Percentiles rank a stretch among this genome's conserved stretches.
phyloP scores from a whole-genome alignment of 2,329 filamentous ascomycete species.

The Penicillium rolfsii region DNA sequence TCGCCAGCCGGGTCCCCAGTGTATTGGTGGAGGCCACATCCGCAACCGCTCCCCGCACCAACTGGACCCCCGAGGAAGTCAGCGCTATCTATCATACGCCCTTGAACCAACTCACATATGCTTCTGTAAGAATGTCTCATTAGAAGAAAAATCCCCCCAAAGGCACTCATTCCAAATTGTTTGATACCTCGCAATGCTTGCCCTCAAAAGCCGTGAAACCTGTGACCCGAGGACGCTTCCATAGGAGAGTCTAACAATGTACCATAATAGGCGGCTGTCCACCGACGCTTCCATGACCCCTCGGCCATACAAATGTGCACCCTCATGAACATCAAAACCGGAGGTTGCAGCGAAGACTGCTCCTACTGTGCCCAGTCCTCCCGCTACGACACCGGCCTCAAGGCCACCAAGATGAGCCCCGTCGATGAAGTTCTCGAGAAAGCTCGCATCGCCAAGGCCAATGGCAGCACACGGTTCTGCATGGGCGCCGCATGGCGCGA shows the following conservation, averaged over 20 bases:
- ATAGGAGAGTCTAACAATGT: slow-evolving; percentile 8
- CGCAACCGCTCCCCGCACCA: slow-evolving; percentile 60
- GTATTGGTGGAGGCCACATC: slow-evolving; percentile 42
- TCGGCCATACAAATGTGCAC: slow-evolving; percentile 88
- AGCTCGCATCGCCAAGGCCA: slow-evolving; percentile 75
- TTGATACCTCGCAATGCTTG: neutral
- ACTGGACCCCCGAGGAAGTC: slow-evolving; percentile 83
- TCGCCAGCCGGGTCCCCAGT: slow-evolving; percentile 36
- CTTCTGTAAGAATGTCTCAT: slow-evolving; percentile 59
- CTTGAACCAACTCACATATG: slow-evolving; percentile 75
- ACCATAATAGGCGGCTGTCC: slow-evolving; percentile 66
- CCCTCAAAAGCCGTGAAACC: slow-evolving; percentile 9
- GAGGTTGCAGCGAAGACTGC: slow-evolving; percentile 89
- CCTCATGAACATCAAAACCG: slow-evolving; percentile 95
- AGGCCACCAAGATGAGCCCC: slow-evolving; percentile 76
- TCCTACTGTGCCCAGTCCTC: slow-evolving; percentile 91
- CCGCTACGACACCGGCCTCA: slow-evolving; percentile 74
- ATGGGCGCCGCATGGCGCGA: slow-evolving; percentile 95
- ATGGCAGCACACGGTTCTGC: slow-evolving; percentile 88
- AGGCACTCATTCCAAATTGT: neutral
- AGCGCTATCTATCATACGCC: slow-evolving; percentile 79
- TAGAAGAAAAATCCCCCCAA: neutral
- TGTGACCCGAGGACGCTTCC: neutral
- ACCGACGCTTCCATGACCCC: slow-evolving; percentile 83
- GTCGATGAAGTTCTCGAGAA: slow-evolving; percentile 81